These are phyloP conservation scores for Dentipellis fragilis DNA, from an alignment of 768 basidiomycete genomes.

Conservation along the genomic window DNA sequence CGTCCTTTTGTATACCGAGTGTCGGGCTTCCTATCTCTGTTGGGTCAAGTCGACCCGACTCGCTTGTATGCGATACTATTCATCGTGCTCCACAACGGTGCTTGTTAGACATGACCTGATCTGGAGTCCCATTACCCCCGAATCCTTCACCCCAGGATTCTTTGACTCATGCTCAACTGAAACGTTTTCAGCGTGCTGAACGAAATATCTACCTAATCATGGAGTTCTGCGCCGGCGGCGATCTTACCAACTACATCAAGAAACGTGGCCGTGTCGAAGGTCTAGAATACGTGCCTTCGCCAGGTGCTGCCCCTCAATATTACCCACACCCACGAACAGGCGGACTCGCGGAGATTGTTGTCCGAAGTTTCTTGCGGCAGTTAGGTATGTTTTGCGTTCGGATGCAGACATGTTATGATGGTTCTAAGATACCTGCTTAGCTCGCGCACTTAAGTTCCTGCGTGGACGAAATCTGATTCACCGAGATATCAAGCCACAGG, in stretches of 20 bases:
- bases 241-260: conserved; percentile 95
- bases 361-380: conserved; percentile 87
- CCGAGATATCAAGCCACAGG: conserved; percentile 92
- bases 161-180: not conserved
- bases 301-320: conserved; percentile 64
- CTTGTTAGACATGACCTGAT: too few species aligned
- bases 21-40: too few species aligned
- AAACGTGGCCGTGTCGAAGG: conserved; percentile 90
- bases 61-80: not conserved
- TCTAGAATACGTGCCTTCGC: conserved; percentile 68
- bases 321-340: conserved; percentile 89
- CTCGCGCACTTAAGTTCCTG: conserved; percentile 88
- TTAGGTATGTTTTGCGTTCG: conserved; percentile 44
- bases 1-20: conserved; percentile 15
- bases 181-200: conserved; percentile 47
- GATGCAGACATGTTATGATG: not conserved
- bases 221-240: conserved; percentile 94
- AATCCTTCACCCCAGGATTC: too few species aligned
- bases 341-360: conserved; percentile 82
- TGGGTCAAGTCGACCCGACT: too few species aligned
- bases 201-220: conserved; percentile 89
- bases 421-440: conserved; percentile 28
- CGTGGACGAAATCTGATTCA: conserved; percentile 86
- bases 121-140: not conserved
- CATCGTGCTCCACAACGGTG: not conserved